These are phyloP conservation scores for Microstegium vimineum DNA, from an alignment of 176 grass and related monocot species.

Conservation along the genomic window DNA sequence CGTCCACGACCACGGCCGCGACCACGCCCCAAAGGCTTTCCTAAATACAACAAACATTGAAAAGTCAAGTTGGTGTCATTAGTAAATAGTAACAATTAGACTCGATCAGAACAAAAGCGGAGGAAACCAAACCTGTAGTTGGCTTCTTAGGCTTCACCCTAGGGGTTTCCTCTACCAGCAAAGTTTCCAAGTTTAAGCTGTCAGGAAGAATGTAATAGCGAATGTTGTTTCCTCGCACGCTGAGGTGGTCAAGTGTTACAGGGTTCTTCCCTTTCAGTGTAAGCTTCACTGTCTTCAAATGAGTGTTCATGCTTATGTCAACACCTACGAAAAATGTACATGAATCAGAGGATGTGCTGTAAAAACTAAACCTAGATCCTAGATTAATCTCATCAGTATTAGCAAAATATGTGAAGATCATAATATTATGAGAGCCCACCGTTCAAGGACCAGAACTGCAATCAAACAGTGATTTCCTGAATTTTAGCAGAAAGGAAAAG, in stretches of 20 bases:
- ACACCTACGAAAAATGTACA: conserved; percentile 47
- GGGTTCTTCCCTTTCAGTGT: conserved; percentile 91
- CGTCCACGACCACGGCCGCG: conserved; percentile 76
- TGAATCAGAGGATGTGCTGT: background rate
- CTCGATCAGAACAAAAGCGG: background rate
- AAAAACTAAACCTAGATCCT: background rate
- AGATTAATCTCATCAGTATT: background rate
- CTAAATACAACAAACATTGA: conserved; percentile 26
- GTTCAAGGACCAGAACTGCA: background rate
- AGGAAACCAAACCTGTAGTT: conserved; percentile 41
- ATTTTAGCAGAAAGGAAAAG: background rate
- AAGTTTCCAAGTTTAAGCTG: conserved; percentile 87
- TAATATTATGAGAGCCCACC: background rate
- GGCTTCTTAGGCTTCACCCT: conserved; percentile 88
- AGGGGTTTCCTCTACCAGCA: conserved; percentile 84
- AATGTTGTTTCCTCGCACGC: conserved; percentile 90
- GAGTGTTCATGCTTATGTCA: conserved; percentile 95
- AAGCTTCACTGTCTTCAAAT: conserved; percentile 82
- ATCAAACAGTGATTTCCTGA: background rate
- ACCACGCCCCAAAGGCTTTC: conserved; percentile 72
- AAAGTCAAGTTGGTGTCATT: background rate
- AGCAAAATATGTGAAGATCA: background rate
- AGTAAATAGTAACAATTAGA: background rate
- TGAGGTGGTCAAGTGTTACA: conserved; percentile 77
- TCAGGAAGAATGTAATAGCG: conserved; percentile 95